Conservation (phyloP, 805 yeast species). For the Metschnikowia lachancei region DNA sequence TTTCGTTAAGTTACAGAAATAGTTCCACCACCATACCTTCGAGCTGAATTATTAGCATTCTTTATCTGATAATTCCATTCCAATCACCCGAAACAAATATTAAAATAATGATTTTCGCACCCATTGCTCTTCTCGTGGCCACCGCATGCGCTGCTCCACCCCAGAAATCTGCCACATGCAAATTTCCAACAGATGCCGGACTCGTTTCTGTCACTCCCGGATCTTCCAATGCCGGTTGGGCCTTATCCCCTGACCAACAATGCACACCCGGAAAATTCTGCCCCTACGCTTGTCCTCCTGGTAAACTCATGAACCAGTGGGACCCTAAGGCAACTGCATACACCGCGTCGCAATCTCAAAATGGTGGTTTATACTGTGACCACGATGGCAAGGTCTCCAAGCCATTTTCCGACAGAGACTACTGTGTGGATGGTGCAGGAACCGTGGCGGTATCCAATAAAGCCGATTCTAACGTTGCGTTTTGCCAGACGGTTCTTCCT, state of each 20-base stretch:
- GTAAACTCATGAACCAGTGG: conserved; percentile 87
- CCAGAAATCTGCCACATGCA: conserved; percentile 47
- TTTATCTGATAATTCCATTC: not conserved
- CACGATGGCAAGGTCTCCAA: conserved; percentile 63
- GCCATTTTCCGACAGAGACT: conserved; percentile 54
- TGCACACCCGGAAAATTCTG: conserved; percentile 81
- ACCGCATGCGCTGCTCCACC: conserved; percentile 27
- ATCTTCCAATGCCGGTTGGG: conserved; percentile 81
- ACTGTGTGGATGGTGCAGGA: conserved; percentile 77
- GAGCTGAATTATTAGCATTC: too few species aligned
- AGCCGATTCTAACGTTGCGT: conserved; percentile 62
- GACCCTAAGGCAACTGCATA: conserved; percentile 72
- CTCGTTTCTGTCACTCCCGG: conserved; percentile 64
- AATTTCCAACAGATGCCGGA: conserved; percentile 66
- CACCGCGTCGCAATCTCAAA: conserved; percentile 70
- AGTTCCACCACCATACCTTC: not conserved
- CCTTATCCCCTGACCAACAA: conserved; percentile 68
- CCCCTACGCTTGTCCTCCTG: conserved; percentile 90
- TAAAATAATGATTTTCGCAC: conserved; percentile 14
- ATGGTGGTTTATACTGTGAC: conserved; percentile 83
- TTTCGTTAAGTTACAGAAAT: too few species aligned
- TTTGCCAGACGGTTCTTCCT: conserved; percentile 91
- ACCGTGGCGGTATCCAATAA: conserved; percentile 62
- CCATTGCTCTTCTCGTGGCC: conserved; percentile 22
- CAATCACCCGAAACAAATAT: not conserved